Percentiles rank a stretch among this genome's conserved stretches.
Conservation (phyloP, 306 rosid species). For the Leucaena leucocephala region DNA sequence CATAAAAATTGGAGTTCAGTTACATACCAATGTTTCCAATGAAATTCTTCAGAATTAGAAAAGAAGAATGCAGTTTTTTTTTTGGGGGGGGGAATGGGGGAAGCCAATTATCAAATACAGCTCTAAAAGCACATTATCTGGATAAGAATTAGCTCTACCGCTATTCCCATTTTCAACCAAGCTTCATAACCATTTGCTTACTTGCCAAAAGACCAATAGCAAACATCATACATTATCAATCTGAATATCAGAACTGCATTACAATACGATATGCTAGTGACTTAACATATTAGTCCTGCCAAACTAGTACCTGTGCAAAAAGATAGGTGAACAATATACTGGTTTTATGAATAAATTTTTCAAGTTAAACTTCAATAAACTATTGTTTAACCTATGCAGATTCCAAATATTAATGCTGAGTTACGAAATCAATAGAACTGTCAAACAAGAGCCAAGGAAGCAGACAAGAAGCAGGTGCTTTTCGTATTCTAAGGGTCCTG, state of each 20-base stretch:
- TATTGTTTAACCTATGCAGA: neutral
- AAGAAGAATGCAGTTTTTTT: neutral
- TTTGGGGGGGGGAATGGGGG: too few relatives aligned
- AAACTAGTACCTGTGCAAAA: conserved; percentile 18
- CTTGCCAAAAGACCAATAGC: conserved; percentile 6
- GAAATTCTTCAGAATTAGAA: conserved; percentile 10
- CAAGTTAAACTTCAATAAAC: neutral
- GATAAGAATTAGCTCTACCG: neutral
- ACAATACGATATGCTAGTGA: neutral
- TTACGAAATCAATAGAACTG: conserved; percentile 22
- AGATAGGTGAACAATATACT: conserved; percentile 12
- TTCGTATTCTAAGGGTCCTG: conserved; percentile 2
- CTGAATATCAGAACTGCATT: conserved; percentile 13
- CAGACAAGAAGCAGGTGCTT: conserved; percentile 17
- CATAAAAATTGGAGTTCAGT: neutral
- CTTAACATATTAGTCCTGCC: conserved; percentile 10
- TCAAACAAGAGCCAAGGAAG: conserved; percentile 13
- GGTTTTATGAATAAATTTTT: conserved; percentile 13
- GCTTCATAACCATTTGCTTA: conserved; percentile 7
- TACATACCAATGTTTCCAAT: neutral
- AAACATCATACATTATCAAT: conserved; percentile 9
- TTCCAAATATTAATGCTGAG: neutral
- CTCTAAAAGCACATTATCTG: conserved; percentile 20
- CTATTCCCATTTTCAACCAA: neutral
- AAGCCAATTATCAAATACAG: conserved; percentile 18